Percentiles rank a stretch among this genome's conserved stretches.
Conservation (phyloP, 352 stramenopile genomes). For the Aphanomyces invadans region DNA sequence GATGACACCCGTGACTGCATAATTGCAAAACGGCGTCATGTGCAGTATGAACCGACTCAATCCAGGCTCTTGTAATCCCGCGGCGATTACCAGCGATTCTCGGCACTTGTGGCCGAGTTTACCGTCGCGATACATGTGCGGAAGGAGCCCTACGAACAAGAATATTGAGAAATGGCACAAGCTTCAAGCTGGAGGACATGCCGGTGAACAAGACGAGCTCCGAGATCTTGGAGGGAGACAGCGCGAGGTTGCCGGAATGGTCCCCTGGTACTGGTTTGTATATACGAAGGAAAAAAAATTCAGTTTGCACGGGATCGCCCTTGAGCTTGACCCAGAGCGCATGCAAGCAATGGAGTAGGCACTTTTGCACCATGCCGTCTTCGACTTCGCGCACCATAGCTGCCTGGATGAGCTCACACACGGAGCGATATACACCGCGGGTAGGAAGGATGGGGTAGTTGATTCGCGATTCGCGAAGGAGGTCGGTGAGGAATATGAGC, state of each 20-base stretch:
- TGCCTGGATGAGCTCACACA: conserved; percentile 71
- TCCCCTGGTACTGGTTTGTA: conserved; percentile 39
- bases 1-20: conserved; percentile 78
- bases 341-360: conserved; percentile 72
- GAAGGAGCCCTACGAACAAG: conserved; percentile 46
- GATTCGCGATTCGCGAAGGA: conserved; percentile 59
- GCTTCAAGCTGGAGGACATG: background rate
- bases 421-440: conserved; percentile 66
- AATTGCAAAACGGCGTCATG: conserved; percentile 82
- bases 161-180: too few species aligned
- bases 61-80: conserved; percentile 60
- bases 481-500: conserved; percentile 71
- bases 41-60: conserved; percentile 77
- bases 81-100: conserved; percentile 73
- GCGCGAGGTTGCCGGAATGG: conserved; percentile 30
- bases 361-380: conserved; percentile 76
- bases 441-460: conserved; percentile 79
- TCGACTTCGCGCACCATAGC: conserved; percentile 74
- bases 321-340: conserved; percentile 81
- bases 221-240: conserved; percentile 41
- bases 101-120: conserved; percentile 79
- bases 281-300: conserved; percentile 80
- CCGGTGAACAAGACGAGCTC: conserved; percentile 78
- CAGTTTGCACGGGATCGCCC: conserved; percentile 72
- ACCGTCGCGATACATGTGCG: conserved; percentile 75